phyloP scores from a whole-genome alignment of 495 filamentous ascomycete species.

The Daldinia vernicosa region DNA sequence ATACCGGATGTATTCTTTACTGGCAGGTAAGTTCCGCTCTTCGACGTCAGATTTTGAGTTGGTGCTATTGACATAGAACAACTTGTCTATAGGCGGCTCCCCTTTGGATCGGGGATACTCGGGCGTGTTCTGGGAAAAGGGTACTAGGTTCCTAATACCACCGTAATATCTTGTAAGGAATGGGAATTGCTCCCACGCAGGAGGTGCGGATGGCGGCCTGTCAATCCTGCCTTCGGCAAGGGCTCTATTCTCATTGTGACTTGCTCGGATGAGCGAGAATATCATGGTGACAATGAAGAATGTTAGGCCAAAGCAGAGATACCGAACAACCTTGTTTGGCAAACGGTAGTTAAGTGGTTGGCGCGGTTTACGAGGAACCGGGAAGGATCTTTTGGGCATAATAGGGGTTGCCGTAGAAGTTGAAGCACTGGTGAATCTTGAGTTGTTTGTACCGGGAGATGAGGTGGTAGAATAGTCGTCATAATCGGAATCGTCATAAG shows the following conservation, averaged over 20 bases:
- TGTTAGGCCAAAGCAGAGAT: conserved; percentile 74
- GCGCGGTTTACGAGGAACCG: conserved; percentile 50
- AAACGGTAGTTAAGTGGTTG: conserved; percentile 63
- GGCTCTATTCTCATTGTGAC: conserved; percentile 67
- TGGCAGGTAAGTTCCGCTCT: conserved; percentile 51
- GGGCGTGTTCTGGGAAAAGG: conserved; percentile 68
- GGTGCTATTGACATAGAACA: conserved; percentile 39
- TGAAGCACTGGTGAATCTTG: conserved; percentile 62
- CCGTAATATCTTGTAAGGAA: conserved; percentile 87
- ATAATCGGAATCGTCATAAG: conserved; percentile 53
- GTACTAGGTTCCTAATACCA: conserved; percentile 73
- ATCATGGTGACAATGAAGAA: conserved; percentile 76
- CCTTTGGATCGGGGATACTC: conserved; percentile 76
- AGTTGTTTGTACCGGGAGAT: conserved; percentile 53
- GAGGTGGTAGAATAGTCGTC: conserved; percentile 55
- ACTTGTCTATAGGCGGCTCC: conserved; percentile 49
- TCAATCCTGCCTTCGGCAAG: conserved; percentile 64
- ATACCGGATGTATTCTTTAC: conserved; percentile 63
- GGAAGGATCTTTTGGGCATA: conserved; percentile 55
- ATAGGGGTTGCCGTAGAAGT: conserved; percentile 62
- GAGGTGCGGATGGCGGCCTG: conserved; percentile 65
- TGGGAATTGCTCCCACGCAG: conserved; percentile 80
- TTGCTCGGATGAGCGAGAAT: conserved; percentile 72
- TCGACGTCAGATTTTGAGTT: conserved; percentile 41
- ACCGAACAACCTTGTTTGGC: conserved; percentile 72